phyloP scores from a whole-genome alignment of 106 monocot genomes.

The Platanthera guangdongensis region DNA sequence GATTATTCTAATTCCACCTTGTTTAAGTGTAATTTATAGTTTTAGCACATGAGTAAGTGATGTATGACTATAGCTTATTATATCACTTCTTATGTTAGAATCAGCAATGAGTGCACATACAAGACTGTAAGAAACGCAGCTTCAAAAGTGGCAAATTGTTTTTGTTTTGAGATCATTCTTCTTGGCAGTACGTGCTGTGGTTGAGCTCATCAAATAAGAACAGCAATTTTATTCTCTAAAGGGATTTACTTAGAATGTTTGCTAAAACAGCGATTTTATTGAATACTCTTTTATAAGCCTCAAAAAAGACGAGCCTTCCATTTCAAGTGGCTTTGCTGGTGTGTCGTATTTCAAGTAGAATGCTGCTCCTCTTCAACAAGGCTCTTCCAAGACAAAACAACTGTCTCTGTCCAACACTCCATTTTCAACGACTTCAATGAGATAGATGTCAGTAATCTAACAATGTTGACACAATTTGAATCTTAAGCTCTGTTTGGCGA shows the following conservation, averaged over 20 bases:
- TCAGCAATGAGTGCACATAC: background rate
- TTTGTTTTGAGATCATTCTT: background rate
- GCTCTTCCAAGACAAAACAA: conserved; percentile 81
- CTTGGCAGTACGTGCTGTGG: background rate
- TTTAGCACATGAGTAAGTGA: background rate
- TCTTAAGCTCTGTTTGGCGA: no score
- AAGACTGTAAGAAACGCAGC: background rate
- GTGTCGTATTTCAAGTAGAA: conserved; percentile 70
- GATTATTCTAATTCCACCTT: background rate
- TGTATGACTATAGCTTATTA: background rate
- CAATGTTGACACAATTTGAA: background rate
- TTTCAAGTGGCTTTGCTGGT: conserved; percentile 61
- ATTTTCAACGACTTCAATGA: conserved; percentile 51
- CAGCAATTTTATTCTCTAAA: background rate
- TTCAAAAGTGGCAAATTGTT: background rate
- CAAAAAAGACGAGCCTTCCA: conserved; percentile 72
- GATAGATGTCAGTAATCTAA: background rate
- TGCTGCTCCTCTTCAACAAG: conserved; percentile 53
- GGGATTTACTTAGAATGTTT: background rate
- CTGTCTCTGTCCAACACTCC: conserved; percentile 85
- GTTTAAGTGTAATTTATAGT: background rate
- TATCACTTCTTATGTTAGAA: background rate
- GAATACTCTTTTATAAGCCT: conserved; percentile 80
- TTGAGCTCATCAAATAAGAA: background rate
- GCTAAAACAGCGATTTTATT: conserved; percentile 29